Conservation (phyloP, 2,329 filamentous ascomycete species). For the Aureobasidium lini region DNA sequence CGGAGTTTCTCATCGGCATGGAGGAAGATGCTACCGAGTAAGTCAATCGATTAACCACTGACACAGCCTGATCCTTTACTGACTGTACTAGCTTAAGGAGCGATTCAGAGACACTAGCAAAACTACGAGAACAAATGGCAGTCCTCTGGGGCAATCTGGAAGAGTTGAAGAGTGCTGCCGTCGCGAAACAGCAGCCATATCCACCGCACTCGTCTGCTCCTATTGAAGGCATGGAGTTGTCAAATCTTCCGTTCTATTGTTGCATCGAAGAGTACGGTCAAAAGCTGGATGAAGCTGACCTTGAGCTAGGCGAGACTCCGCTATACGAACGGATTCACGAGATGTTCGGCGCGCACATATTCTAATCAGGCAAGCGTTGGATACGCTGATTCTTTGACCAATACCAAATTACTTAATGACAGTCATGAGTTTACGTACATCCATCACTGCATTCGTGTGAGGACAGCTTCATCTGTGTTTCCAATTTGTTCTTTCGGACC, state of each 20-base stretch:
- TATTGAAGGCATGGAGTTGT: conserved; percentile 14
- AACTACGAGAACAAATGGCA: conserved; percentile 64
- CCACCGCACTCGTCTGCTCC: neutral
- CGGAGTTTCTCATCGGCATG: conserved; percentile 49
- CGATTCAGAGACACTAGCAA: conserved; percentile 41
- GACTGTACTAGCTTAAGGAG: conserved; percentile 45
- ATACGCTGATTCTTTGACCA: neutral
- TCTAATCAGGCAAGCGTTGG: neutral
- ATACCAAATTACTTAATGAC: neutral
- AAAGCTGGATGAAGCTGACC: conserved; percentile 24
- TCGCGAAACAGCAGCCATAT: neutral
- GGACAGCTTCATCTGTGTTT: neutral
- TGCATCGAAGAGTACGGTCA: conserved; percentile 38
- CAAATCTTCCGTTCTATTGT: conserved; percentile 40
- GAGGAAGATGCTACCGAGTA: conserved; percentile 51
- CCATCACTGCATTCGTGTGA: neutral
- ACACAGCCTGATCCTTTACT: neutral
- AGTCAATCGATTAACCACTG: conserved; percentile 22
- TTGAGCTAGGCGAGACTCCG: conserved; percentile 19
- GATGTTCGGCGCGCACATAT: conserved; percentile 19
- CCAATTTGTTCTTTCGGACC: neutral
- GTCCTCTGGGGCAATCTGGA: conserved; percentile 80
- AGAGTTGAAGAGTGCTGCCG: conserved; percentile 49
- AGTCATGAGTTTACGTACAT: conserved; percentile 1
- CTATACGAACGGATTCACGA: conserved; percentile 28